Evolutionary conservation across 2,329 filamentous ascomycete genomes (phyloP).

Genomic region (Sporothrix curviconia): DNA sequence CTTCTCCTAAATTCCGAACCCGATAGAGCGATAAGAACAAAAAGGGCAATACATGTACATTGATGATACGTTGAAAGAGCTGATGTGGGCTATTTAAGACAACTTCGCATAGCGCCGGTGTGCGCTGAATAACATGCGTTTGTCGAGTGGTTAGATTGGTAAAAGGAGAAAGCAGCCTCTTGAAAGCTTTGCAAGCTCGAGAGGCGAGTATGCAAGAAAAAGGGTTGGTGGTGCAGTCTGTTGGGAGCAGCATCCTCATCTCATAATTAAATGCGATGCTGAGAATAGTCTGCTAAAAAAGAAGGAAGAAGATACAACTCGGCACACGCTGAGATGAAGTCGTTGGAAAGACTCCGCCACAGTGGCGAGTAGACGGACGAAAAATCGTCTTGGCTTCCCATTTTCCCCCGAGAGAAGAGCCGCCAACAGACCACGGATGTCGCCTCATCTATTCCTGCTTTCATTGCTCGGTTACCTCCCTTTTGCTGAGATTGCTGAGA

Average conservation of each 20-base stretch:
- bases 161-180: background rate
- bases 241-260: too few species aligned
- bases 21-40: background rate
- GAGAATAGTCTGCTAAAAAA: too few species aligned
- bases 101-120: background rate
- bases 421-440: background rate
- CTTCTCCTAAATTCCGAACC: too few species aligned
- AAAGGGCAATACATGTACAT: background rate
- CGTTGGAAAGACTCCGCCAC: background rate
- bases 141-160: background rate
- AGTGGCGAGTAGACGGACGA: background rate
- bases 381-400: too few species aligned
- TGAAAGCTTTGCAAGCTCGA: too few species aligned
- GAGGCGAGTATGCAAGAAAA: too few species aligned
- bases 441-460: background rate
- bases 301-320: too few species aligned
- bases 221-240: too few species aligned
- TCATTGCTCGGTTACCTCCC: background rate
- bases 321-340: background rate
- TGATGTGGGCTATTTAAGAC: background rate
- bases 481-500: too few species aligned
- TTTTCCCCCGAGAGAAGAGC: too few species aligned
- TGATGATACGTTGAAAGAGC: too few species aligned
- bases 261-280: too few species aligned
- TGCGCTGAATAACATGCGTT: constrained; percentile 7